Evolutionary conservation across 78 protist species (phyloP).

Genomic region (Dictyostelium purpureum): DNA sequence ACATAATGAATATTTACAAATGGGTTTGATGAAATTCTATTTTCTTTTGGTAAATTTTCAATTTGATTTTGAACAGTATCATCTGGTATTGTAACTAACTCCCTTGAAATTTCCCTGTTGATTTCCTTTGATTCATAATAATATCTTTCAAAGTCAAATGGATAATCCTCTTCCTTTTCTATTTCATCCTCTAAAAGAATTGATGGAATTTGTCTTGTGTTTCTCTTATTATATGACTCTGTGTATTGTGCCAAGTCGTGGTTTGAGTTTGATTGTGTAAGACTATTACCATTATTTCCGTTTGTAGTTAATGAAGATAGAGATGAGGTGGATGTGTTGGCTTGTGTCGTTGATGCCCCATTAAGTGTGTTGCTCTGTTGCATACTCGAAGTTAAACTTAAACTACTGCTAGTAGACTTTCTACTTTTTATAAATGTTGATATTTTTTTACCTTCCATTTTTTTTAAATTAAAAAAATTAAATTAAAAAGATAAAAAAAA

Average conservation of each 20-base stretch:
- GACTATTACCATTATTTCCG: background rate
- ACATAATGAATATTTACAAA: background rate
- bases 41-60: conserved; percentile 39
- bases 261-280: conserved; percentile 2
- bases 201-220: conserved; percentile 63
- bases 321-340: background rate
- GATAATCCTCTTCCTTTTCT: conserved; percentile 59
- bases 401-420: background rate
- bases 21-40: conserved; percentile 49
- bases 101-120: conserved; percentile 60
- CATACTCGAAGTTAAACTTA: background rate
- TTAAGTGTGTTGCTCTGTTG: background rate
- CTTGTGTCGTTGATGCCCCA: background rate
- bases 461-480: too few relatives aligned
- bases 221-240: conserved; percentile 38
- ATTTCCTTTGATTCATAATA: conserved; percentile 74
- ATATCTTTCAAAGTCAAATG: conserved; percentile 66
- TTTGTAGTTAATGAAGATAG: background rate
- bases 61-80: conserved; percentile 18
- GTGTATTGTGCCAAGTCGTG: background rate
- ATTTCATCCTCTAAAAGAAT: conserved; percentile 67
- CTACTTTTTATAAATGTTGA: conserved; percentile 21
- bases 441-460: conserved; percentile 23
- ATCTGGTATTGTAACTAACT: conserved; percentile 58
- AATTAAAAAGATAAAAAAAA: too few relatives aligned